phyloP scores from a whole-genome alignment of 768 basidiomycete genomes.

The Suillus spraguei region DNA sequence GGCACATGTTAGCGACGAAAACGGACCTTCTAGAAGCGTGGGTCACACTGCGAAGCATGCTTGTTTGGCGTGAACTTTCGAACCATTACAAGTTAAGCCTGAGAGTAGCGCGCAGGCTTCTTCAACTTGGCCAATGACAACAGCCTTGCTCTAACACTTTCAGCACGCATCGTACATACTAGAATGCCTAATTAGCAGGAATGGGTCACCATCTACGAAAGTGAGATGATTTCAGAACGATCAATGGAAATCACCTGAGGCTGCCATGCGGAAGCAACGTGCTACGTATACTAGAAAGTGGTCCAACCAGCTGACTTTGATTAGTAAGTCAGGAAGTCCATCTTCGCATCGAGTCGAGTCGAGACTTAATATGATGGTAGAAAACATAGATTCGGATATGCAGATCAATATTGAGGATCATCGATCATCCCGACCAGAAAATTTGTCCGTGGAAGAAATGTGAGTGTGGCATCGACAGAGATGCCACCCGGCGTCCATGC shows the following conservation, averaged over 20 bases:
- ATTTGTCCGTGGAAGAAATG: neutral
- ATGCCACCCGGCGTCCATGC: neutral
- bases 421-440: neutral
- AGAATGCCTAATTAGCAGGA: neutral
- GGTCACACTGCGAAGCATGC: slow-evolving; percentile 1
- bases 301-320: neutral
- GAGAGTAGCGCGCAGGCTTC: neutral
- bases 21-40: slow-evolving; percentile 1
- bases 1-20: slow-evolving; percentile 8
- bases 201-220: neutral
- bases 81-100: too few relatives aligned
- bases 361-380: neutral
- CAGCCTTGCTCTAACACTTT: too few relatives aligned
- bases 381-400: neutral
- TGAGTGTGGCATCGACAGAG: neutral
- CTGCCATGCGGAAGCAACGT: slow-evolving; percentile 7
- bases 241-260: neutral
- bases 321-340: slow-evolving; percentile 1
- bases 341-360: neutral
- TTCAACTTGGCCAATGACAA: neutral
- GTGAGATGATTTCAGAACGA: neutral
- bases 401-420: neutral
- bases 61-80: neutral
- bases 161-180: neutral
- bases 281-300: neutral